Percentiles rank a stretch among this genome's conserved stretches.
These are phyloP conservation scores for Diaporthe amygdali DNA, from an alignment of 2,329 filamentous ascomycete genomes.

Conservation along the genomic window DNA sequence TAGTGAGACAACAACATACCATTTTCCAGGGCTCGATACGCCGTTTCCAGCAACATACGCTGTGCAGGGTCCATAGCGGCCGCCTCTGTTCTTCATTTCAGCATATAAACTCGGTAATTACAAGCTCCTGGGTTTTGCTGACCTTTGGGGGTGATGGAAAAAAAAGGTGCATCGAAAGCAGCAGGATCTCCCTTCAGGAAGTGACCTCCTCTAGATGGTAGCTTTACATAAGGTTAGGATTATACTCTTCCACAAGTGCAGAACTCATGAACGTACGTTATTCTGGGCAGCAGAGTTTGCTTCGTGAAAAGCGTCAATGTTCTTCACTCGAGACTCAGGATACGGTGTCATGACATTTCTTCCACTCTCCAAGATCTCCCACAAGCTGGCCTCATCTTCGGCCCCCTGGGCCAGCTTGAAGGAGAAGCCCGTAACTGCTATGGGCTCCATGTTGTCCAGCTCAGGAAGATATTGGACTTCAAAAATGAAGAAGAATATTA, in stretches of 20 bases:
- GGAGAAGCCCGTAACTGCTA: constrained; percentile 43
- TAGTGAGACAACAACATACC: neutral
- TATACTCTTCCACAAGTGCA: too few relatives aligned
- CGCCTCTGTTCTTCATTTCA: neutral
- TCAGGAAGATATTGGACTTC: too few relatives aligned
- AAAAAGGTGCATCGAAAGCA: constrained; percentile 45
- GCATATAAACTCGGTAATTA: neutral
- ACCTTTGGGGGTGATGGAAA: constrained; percentile 34
- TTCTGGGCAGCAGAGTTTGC: neutral
- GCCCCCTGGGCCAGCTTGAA: constrained; percentile 43
- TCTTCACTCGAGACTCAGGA: constrained; percentile 35
- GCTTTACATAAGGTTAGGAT: neutral
- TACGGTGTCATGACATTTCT: constrained; percentile 38
- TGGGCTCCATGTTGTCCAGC: neutral
- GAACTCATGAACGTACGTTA: neutral
- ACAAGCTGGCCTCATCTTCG: constrained; percentile 36
- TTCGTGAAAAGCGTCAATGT: neutral
- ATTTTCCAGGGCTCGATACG: constrained; percentile 20
- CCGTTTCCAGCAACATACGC: constrained; percentile 9
- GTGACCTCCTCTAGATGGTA: constrained; percentile 28
- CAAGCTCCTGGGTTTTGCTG: neutral
- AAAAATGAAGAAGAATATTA: too few relatives aligned
- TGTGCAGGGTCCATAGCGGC: constrained; percentile 20
- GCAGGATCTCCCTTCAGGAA: constrained; percentile 40
- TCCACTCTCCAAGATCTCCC: constrained; percentile 36